Evolutionary conservation across 2,329 filamentous ascomycete genomes (phyloP), one percentile per base, ranked within the genome.

Genomic region (Hymenoscyphus fructigenus): DNA sequence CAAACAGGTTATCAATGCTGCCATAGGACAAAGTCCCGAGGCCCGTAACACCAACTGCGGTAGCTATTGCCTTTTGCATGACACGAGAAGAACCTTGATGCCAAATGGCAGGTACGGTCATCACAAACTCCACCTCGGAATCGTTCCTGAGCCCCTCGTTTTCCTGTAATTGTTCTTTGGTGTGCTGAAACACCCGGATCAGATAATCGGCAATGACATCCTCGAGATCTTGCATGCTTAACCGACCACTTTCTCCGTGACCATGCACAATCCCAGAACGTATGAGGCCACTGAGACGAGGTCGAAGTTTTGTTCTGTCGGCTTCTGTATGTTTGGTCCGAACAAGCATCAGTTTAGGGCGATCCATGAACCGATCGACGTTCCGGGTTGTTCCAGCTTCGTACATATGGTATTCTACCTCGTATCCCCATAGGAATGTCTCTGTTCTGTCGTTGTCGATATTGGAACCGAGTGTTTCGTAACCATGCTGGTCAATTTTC

Each of bases 1-100:
- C 69, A 41, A 75, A 76, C 1, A 76, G 59, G 26, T 73, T 71
- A 20, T 74, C 68, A n/a, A 74, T 47, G 34, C 62, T 68, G 2
- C 62, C 59, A 14, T 65, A 32, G 3, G 47, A 57, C 15, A 67
- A 38, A 0, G 53, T 59, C 4, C 70, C 67, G 36, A 71, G 66
- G 1, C 41, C 32, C 2, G 65, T 63, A 6, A 59, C 59, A 26
- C 57, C 50, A 17, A 67, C 64, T 0, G 68, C 65, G 38, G 56
- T 29, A 34, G 61, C 64, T 28, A 69, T 62, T 5, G 67, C 62
- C 36, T 57, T 56, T 28, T 64, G 66, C 38, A 64, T 59, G 17
- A 66, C 57, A 6, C 67, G 55, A 2, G 66, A 66, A 6, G 67
- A 63, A 2, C 34, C 55, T 1, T 57, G 28, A 17, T 56, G 61